phyloP scores from a whole-genome alignment of 805 yeast species.

The Lachancea waltii region DNA sequence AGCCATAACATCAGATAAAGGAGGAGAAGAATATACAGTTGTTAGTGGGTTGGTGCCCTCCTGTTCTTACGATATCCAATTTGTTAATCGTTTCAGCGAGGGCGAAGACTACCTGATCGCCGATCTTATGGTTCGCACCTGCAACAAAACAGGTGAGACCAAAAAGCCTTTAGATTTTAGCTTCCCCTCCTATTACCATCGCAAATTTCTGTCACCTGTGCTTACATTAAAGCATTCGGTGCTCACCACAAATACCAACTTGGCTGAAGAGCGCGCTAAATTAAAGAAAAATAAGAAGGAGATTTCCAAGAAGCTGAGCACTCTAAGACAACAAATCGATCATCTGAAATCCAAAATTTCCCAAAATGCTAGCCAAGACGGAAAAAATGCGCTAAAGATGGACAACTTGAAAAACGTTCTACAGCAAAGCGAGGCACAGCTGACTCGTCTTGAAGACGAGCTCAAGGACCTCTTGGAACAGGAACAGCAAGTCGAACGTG shows the following conservation, averaged over 20 bases:
- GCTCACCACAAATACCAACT: slow-evolving; percentile 53
- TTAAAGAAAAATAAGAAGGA: slow-evolving; percentile 54
- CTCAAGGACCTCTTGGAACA: slow-evolving; percentile 13
- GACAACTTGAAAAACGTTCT: slow-evolving; percentile 42
- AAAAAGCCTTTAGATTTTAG: slow-evolving; percentile 25
- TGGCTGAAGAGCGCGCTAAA: slow-evolving; percentile 51
- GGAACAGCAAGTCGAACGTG: slow-evolving; percentile 30
- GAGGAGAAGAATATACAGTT: slow-evolving; percentile 45
- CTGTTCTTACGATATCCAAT: slow-evolving; percentile 55
- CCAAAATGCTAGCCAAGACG: slow-evolving; percentile 49
- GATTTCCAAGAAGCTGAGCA: slow-evolving; percentile 45
- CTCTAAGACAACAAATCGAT: slow-evolving; percentile 53
- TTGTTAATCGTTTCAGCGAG: slow-evolving; percentile 33
- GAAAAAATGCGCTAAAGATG: slow-evolving; percentile 46
- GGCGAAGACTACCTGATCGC: slow-evolving; percentile 33
- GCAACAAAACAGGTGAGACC: slow-evolving; percentile 15
- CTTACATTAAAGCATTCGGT: slow-evolving; percentile 60
- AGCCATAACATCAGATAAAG: slow-evolving; percentile 34
- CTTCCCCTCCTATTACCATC: slow-evolving; percentile 32
- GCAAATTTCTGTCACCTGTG: slow-evolving; percentile 48
- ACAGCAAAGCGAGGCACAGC: slow-evolving; percentile 34
- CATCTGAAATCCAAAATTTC: slow-evolving; percentile 41
- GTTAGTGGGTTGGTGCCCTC: slow-evolving; percentile 60
- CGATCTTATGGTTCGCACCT: slow-evolving; percentile 37
- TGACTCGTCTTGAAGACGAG: slow-evolving; percentile 18